A percentile compares a stretch with the other conserved stretches of the same genome.
Conservation (phyloP, 306 rosid species). For the Cercis canadensis region DNA sequence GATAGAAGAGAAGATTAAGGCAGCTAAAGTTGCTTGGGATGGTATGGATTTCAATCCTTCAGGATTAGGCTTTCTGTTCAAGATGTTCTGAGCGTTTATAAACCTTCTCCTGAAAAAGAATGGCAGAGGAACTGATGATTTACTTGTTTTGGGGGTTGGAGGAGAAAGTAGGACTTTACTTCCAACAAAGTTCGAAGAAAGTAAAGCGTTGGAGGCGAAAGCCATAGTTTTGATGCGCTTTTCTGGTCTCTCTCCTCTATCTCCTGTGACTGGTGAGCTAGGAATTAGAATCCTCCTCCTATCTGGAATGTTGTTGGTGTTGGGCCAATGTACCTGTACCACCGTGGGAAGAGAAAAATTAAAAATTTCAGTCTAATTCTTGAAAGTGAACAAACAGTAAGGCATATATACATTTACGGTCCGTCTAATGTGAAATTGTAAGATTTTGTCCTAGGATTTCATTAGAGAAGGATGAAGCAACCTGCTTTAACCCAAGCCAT, state of each 20-base stretch:
- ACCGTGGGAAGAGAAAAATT: no score
- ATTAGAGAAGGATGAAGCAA: neutral
- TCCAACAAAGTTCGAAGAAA: constrained; percentile 69
- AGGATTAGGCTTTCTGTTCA: constrained; percentile 36
- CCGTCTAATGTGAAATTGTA: neutral
- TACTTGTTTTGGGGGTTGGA: constrained; percentile 83
- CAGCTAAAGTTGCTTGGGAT: constrained; percentile 70
- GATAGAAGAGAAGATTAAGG: constrained; percentile 69
- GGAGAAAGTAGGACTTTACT: constrained; percentile 52
- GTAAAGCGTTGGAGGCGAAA: constrained; percentile 60
- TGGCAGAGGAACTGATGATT: constrained; percentile 40
- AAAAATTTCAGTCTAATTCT: neutral
- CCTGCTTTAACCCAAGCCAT: constrained; percentile 49
- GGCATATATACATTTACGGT: neutral
- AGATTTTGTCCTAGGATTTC: constrained; percentile 1
- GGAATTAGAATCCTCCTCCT: neutral
- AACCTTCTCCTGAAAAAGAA: constrained; percentile 43
- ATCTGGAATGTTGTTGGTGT: neutral
- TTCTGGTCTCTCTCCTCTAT: no score
- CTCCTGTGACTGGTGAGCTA: neutral
- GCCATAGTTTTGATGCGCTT: constrained; percentile 55
- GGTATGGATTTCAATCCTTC: constrained; percentile 46
- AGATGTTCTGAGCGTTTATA: constrained; percentile 38
- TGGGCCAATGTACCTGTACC: neutral
- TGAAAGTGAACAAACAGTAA: neutral